Evolutionary conservation across 2,329 filamentous ascomycete genomes (phyloP).

Genomic region (Penicillium hordei): DNA sequence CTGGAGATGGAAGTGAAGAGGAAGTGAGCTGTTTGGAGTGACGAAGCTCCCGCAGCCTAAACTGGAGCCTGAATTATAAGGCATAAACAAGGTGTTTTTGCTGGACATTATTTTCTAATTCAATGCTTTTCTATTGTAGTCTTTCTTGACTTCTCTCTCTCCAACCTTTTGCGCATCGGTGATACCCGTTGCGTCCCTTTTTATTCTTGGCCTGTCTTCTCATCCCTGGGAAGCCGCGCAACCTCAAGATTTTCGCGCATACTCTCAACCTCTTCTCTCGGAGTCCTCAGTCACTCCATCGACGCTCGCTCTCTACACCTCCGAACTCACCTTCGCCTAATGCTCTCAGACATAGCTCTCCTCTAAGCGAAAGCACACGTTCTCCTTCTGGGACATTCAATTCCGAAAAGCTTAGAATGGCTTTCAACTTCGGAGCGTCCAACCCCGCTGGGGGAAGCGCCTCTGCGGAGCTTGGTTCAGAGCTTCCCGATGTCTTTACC

Average conservation of each 20-base stretch:
- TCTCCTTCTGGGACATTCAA: constrained; percentile 39
- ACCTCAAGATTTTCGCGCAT: constrained; percentile 47
- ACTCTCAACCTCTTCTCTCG: constrained; percentile 43
- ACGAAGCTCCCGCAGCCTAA: constrained; percentile 46
- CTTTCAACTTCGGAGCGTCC: constrained; percentile 60
- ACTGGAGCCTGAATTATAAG: constrained; percentile 26
- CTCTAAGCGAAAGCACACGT: constrained; percentile 39
- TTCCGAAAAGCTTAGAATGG: constrained; percentile 51
- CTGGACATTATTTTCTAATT: constrained; percentile 22
- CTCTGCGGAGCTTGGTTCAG: constrained; percentile 57
- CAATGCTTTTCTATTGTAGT: constrained; percentile 19
- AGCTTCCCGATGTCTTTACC: constrained; percentile 76
- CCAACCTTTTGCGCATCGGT: constrained; percentile 12
- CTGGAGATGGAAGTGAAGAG: constrained; percentile 28
- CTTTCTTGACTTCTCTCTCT: constrained; percentile 9
- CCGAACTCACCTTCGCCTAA: constrained; percentile 39
- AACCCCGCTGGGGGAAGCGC: constrained; percentile 43
- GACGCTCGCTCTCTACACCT: constrained; percentile 45
- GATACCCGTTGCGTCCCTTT: constrained; percentile 8
- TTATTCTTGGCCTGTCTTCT: constrained; percentile 21
- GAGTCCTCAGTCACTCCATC: constrained; percentile 45
- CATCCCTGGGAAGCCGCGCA: constrained; percentile 24
- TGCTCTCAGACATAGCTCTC: constrained; percentile 36
- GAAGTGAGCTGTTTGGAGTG: constrained; percentile 39
- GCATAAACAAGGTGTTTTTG: constrained; percentile 26